Evolutionary conservation across 2,329 filamentous ascomycete genomes (phyloP), one percentile per base, ranked within the genome.

Genomic region (Cladosporium sp.): DNA sequence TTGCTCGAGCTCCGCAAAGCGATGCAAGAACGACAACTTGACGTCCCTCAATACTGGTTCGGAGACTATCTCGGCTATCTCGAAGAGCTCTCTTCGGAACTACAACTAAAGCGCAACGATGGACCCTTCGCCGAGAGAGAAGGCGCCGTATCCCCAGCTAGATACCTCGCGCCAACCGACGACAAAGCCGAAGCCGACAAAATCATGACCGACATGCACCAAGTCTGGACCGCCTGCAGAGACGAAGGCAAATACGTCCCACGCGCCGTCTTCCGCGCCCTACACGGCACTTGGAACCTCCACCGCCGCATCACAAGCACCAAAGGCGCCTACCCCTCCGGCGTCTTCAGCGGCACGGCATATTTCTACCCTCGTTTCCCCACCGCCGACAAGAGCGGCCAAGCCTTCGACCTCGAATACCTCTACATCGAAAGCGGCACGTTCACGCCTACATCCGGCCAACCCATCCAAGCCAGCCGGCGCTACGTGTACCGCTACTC

Each of bases 61-160:
- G 84, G 84, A 8, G 89, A 95, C 66, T 92, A 91, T 64, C 68
- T 82, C 7, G 91, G 83, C 54, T 69, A 92, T 11, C 84, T 92
- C 76, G 83, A 89, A 57, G 80, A 86, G 11, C 82, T 91, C 52
- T 74, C 83, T 11, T 65, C 75, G 2, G 78, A 82, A 0, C 71
- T 89, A 2, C 74, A 71, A 0, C 72, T 89, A 7, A 30, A 57
- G 12, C 70, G 76, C 3, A 61, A 65, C 61, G 24, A 76, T 57
- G 13, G 63, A 57, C n/a, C 68, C 0, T 68, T 68, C 13, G 60
- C 61, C 1, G 58, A 63, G 69, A 82, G 53, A 70, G 80, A 43
- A 80, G 86, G 70, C 39, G 74, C 45, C 66, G 64, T 43, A 36
- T 67, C 64, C 58, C 38, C 65, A 53, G 59, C 70, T 63, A 59